Percentiles rank a stretch among this genome's conserved stretches.
Evolutionary conservation across 2,329 filamentous ascomycete species (phyloP).

Genomic region (Aspergillus ochraceus): DNA sequence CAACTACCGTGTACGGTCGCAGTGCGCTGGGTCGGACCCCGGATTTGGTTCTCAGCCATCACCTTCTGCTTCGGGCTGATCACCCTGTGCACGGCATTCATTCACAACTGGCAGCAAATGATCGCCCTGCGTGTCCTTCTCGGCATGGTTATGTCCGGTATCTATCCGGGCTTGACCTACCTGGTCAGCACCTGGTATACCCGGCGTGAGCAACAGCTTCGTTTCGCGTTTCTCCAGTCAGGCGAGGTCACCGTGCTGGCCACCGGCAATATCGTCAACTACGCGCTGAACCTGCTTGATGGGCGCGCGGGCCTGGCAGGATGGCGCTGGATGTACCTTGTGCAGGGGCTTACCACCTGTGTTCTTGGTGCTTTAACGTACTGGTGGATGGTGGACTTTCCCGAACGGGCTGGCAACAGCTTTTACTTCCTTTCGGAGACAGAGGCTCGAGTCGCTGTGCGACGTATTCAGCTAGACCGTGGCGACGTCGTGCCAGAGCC

Average conservation of each 20-base stretch:
- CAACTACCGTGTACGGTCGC: constrained; percentile 69
- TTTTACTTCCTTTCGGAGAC: constrained; percentile 58
- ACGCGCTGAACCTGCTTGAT: constrained; percentile 64
- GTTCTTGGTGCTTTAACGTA: constrained; percentile 61
- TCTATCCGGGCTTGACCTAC: constrained; percentile 48
- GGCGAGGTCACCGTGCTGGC: constrained; percentile 66
- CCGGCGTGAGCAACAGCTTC: constrained; percentile 63
- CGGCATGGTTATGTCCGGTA: constrained; percentile 60
- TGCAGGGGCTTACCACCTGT: constrained; percentile 63
- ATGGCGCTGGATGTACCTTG: constrained; percentile 70
- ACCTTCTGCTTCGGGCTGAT: constrained; percentile 64
- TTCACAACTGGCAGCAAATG: constrained; percentile 68
- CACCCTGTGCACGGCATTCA: constrained; percentile 68
- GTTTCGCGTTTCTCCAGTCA: constrained; percentile 65
- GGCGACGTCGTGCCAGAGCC: constrained; percentile 59
- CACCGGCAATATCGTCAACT: constrained; percentile 68
- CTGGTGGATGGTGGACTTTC: constrained; percentile 72
- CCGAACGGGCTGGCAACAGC: constrained; percentile 59
- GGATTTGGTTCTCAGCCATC: constrained; percentile 61
- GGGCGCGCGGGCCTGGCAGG: constrained; percentile 58
- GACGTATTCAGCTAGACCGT: constrained; percentile 61
- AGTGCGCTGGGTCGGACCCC: constrained; percentile 64
- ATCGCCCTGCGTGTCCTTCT: constrained; percentile 65
- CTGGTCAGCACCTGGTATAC: constrained; percentile 61
- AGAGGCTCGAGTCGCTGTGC: constrained; percentile 58